Evolutionary conservation across 345 rosid genomes (phyloP).

Genomic region (Sisymbrium altissimum): DNA sequence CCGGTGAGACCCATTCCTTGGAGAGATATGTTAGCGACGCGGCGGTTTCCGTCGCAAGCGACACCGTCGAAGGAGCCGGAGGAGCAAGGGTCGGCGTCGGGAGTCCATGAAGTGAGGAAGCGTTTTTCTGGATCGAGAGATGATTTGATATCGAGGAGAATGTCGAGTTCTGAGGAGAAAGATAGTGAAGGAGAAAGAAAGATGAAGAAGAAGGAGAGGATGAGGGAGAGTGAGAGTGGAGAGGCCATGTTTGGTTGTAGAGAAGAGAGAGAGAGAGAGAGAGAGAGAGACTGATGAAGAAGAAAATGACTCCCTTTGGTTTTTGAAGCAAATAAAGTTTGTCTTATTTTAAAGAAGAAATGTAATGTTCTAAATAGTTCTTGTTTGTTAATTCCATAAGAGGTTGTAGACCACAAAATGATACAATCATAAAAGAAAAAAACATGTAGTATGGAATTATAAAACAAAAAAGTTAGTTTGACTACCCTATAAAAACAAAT

Average conservation of each 20-base stretch:
- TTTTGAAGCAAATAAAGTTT: slow-evolving; percentile 4
- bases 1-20: slow-evolving; percentile 91
- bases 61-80: slow-evolving; percentile 68
- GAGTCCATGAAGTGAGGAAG: slow-evolving; percentile 70
- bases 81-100: slow-evolving; percentile 54
- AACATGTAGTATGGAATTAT: background rate
- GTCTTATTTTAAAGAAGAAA: background rate
- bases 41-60: slow-evolving; percentile 67
- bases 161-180: slow-evolving; percentile 50
- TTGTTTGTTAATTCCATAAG: background rate
- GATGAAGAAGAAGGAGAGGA: slow-evolving; percentile 33
- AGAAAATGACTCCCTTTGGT: slow-evolving; percentile 31
- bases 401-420: background rate
- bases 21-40: slow-evolving; percentile 78
- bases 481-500: too few species aligned
- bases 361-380: background rate
- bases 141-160: slow-evolving; percentile 72
- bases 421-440: background rate
- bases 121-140: slow-evolving; percentile 75
- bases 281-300: slow-evolving; percentile 24
- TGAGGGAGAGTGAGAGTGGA: slow-evolving; percentile 25
- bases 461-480: background rate
- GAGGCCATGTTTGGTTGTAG: slow-evolving; percentile 47
- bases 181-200: slow-evolving; percentile 36
- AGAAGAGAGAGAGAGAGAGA: slow-evolving; percentile 31